Evolutionary conservation across 176 grass and related monocot species (phyloP), one percentile per base, ranked within the genome.

Genomic region (Oryza glaberrima): DNA sequence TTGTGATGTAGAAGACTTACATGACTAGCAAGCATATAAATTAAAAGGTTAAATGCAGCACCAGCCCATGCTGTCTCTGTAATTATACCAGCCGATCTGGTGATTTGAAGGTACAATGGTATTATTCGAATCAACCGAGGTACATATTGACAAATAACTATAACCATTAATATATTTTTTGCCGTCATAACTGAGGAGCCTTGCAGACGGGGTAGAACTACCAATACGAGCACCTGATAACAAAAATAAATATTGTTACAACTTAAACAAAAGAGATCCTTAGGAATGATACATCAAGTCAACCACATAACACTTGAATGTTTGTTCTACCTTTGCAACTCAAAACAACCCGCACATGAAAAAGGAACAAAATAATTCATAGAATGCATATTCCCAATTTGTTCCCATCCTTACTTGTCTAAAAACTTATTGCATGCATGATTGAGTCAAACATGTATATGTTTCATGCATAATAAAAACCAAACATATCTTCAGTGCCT

Each of bases 1-100:
- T 40, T 80, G 75, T 45, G 46, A 73, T 43, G 5, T 69, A 73
- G 80, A 64, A 30, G 76, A 86, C 89, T 95, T 91, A 96, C 96
- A 92, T 99, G 93, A 87, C 96, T 98, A 41, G 96, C 90, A 22
- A 99, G 96, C 96, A 99, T 94, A 88, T 99, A 99, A 86, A 99
- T 90, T 85, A 99, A 63, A 86, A 99, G 96, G 79, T 99, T 99
- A 74, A 96, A 96, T 83, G 93, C 96, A 89, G 96, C 96, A 52
- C 93, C 96, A 89, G 81, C 88, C 96, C 96, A 99, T 82, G 96
- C 91, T n/a, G 93, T 96, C 91, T 99, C 91, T 72, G 96, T 82
- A 66, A 99, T 88, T 92, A 99, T 99, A 60, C 96, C 96, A 66
- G 96, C 91, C 8, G 96, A 94, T 83, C 93, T 92, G 17, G 91